Evolutionary conservation across 441 rosid genomes (phyloP), one percentile per base, ranked within the genome.

Genomic region (Syzygium syzygioides): DNA sequence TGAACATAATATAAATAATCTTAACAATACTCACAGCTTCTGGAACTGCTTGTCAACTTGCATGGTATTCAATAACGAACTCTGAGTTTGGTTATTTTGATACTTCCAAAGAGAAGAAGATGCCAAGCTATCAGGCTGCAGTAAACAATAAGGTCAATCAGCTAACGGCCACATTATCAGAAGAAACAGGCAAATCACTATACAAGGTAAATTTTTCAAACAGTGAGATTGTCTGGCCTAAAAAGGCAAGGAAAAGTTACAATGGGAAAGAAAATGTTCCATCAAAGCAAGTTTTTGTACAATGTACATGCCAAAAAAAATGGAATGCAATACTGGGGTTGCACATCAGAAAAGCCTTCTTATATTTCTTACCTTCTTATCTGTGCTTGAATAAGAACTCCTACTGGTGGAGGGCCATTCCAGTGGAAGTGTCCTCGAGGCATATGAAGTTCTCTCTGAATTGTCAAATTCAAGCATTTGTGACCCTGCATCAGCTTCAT

Each of bases 41-140:
- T 95, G 95, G 86, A 97, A 95, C 88, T 95, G 99, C 93, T 93
- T 94, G 92, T 97, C 98, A 90, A 96, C 86, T 86, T 89, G 96
- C 48, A 88, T 87, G 34, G 88, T 86, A 89, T 90, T 93, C 86
- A 94, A 90, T 71, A 92, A 90, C 87, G 88, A 87, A 89, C 88
- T 91, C 90, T 89, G 94, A 89, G 91, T 86, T 90, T 84, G 92
- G 86, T 91, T 86, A 86, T 89, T 90, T 76, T 92, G 92, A 92
- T 93, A 92, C 86, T 90, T 94, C 95, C 94, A 91, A 25, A 93
- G 93, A 90, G 96, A 89, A 88, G 92, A 93, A 86, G 92, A 90
- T 66, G 93, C 88, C 88, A 86, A 56, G 66, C 90, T 89, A 87
- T 89, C 91, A 89, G 93, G 91, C 98, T 97, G 95, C 92, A 93